phyloP scores from a whole-genome alignment of 176 grass and related monocot species.

The Oryza coarctata region DNA sequence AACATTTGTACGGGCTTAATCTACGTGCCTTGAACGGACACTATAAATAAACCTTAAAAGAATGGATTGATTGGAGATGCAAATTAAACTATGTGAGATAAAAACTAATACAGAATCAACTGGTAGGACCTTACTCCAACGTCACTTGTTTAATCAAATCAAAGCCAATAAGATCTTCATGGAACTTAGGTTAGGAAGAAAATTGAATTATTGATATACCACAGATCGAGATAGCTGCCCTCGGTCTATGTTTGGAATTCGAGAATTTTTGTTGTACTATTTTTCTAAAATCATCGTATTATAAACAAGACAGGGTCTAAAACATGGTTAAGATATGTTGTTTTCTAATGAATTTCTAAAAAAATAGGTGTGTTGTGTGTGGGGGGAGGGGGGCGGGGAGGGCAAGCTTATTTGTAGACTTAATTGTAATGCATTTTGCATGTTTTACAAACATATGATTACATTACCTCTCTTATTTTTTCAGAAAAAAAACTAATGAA shows the following conservation, averaged over 20 bases:
- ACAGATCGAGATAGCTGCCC: background rate
- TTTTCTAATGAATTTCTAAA: too few relatives aligned
- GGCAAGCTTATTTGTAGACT: too few relatives aligned
- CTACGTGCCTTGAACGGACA: conserved; percentile 13
- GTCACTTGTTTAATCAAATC: conserved; percentile 16
- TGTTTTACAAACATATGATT: background rate
- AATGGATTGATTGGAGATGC: conserved; percentile 10
- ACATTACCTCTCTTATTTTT: background rate
- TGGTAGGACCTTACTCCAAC: conserved; percentile 8
- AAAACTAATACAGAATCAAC: conserved; percentile 16
- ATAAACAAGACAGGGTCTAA: too few relatives aligned
- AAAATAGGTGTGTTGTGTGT: too few relatives aligned
- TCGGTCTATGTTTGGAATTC: background rate
- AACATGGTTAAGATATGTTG: too few relatives aligned
- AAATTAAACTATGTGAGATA: background rate
- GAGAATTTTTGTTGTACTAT: background rate
- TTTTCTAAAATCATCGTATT: background rate
- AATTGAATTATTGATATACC: background rate
- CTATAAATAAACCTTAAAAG: conserved; percentile 30
- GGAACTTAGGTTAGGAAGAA: conserved; percentile 4
- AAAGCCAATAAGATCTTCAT: background rate
- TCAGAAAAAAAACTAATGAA: background rate
- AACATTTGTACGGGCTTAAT: background rate
- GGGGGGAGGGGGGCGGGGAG: too few relatives aligned
- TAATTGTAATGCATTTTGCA: background rate